Conservation (phyloP, 257 asterid genomes). For the Plantago elongata region DNA sequence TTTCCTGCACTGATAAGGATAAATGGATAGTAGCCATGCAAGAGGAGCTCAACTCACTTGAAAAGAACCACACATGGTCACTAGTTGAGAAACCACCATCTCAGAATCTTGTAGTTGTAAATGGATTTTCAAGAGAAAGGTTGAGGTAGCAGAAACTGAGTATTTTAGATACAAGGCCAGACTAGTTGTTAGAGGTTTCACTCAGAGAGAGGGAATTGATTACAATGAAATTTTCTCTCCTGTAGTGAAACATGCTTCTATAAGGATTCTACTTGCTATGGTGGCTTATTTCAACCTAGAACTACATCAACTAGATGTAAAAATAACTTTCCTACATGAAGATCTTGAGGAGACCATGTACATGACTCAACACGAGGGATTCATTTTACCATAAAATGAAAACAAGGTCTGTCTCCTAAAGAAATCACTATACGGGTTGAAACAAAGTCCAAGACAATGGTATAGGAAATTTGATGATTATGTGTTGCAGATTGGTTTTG, state of each 20-base stretch:
- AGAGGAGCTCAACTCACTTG: neutral
- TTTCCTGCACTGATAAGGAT: neutral
- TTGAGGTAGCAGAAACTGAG: neutral
- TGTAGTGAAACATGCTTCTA: neutral
- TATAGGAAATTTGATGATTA: neutral
- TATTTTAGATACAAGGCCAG: neutral
- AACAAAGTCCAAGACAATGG: neutral
- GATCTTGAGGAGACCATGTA: neutral
- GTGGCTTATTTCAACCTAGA: neutral
- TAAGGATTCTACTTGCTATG: neutral
- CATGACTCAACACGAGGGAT: neutral
- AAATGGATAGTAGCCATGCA: constrained; percentile 2
- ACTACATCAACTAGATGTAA: neutral
- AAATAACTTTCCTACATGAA: neutral
- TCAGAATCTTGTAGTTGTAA: neutral
- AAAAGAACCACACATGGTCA: neutral
- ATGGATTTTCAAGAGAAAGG: neutral
- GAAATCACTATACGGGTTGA: neutral
- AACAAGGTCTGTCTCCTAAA: neutral
- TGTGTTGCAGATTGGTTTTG: neutral
- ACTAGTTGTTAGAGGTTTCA: neutral
- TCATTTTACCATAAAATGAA: neutral
- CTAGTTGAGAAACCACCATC: neutral
- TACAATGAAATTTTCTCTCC: constrained; percentile 8
- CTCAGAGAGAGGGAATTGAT: constrained; percentile 2